These are phyloP conservation scores for Trichophyton equinum DNA, from an alignment of 2,329 filamentous ascomycete species.

Conservation along the genomic window DNA sequence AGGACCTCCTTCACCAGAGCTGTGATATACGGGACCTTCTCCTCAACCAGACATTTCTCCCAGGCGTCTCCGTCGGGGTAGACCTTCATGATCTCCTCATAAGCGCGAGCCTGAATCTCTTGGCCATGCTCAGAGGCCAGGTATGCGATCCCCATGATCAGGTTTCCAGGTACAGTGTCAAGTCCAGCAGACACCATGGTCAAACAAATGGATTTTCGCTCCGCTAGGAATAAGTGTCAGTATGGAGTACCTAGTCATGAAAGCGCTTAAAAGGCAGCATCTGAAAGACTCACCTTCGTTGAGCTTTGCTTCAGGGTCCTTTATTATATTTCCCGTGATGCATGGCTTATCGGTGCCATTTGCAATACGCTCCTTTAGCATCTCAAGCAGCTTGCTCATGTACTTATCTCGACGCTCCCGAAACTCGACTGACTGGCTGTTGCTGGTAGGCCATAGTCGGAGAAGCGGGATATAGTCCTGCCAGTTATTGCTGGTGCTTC, in stretches of 20 bases:
- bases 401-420: constrained; percentile 57
- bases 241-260: constrained; percentile 24
- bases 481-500: constrained; percentile 72
- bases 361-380: constrained; percentile 48
- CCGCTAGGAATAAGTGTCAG: constrained; percentile 41
- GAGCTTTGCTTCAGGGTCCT: constrained; percentile 56
- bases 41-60: constrained; percentile 58
- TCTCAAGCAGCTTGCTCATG: constrained; percentile 46
- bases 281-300: constrained; percentile 42
- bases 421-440: constrained; percentile 51
- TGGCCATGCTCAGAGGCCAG: constrained; percentile 57
- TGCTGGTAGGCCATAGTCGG: constrained; percentile 51
- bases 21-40: constrained; percentile 64
- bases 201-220: constrained; percentile 67
- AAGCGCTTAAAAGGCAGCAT: background rate
- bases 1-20: constrained; percentile 68
- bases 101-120: constrained; percentile 55
- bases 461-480: constrained; percentile 72
- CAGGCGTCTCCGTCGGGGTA: constrained; percentile 67
- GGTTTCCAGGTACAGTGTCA: constrained; percentile 67
- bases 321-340: constrained; percentile 57
- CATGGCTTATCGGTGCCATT: constrained; percentile 55
- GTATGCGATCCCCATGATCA: constrained; percentile 69
- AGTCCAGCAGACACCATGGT: constrained; percentile 73
- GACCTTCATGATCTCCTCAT: constrained; percentile 55